Evolutionary conservation across 2,329 filamentous ascomycete genomes (phyloP).

Genomic region (Xylariaceae sp.): DNA sequence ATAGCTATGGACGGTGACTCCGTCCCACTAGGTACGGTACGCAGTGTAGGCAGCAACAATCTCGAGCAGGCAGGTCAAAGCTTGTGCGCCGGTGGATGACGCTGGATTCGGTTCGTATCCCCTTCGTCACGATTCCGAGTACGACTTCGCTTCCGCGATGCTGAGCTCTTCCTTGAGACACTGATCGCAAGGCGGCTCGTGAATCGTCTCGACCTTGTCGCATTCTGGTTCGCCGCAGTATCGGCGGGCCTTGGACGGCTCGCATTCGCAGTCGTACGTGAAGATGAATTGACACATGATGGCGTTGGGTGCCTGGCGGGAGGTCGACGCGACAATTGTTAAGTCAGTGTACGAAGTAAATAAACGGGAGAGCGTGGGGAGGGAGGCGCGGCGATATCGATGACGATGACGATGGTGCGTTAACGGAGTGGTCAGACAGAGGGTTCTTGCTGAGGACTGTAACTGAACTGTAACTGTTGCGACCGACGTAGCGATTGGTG

Average conservation of each 20-base stretch:
- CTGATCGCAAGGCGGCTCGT: slow-evolving; percentile 8
- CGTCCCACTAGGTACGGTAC: too few relatives aligned
- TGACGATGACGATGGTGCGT: background rate
- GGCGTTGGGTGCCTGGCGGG: background rate
- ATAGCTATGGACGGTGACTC: too few relatives aligned
- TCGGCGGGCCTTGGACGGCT: slow-evolving; percentile 5
- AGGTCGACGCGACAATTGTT: background rate
- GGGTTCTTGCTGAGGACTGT: too few relatives aligned
- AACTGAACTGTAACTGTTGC: background rate
- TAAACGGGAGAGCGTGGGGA: background rate
- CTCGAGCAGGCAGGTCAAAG: too few relatives aligned
- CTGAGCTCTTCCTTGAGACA: slow-evolving; percentile 17
- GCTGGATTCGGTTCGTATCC: background rate
- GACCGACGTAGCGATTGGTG: background rate
- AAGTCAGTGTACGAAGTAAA: background rate
- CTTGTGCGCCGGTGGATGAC: too few relatives aligned
- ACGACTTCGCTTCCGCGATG: slow-evolving; percentile 5
- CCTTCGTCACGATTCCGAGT: background rate
- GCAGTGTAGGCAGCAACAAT: too few relatives aligned
- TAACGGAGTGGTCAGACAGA: background rate
- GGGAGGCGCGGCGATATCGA: background rate
- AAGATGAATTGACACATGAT: slow-evolving; percentile 19
- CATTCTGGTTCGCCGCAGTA: slow-evolving; percentile 8
- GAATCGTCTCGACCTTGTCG: slow-evolving; percentile 11
- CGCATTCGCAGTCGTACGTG: slow-evolving; percentile 18